Evolutionary conservation across 2,329 filamentous ascomycete species (phyloP).

Genomic region (Ophiostoma montium): DNA sequence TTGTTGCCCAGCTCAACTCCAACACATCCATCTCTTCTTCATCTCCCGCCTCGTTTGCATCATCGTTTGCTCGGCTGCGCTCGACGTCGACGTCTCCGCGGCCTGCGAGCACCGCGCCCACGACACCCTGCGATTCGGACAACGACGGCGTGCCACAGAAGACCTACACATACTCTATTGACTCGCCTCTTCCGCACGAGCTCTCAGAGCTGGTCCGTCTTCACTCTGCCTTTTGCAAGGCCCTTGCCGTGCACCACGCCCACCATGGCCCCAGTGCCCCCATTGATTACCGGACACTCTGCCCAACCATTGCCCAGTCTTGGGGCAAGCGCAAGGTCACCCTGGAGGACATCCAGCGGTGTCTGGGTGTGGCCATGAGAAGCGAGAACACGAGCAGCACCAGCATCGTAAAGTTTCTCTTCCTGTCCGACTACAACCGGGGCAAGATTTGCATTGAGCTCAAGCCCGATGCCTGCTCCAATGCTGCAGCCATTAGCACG

Average conservation of each 20-base stretch:
- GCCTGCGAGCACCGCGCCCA: slow-evolving; percentile 23
- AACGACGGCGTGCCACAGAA: slow-evolving; percentile 14
- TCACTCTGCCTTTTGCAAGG: slow-evolving; percentile 53
- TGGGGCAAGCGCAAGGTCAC: slow-evolving; percentile 61
- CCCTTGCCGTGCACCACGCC: slow-evolving; percentile 52
- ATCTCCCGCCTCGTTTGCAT: slow-evolving; percentile 15
- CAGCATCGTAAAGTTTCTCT: slow-evolving; percentile 17
- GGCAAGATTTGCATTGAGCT: slow-evolving; percentile 43
- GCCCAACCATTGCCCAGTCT: slow-evolving; percentile 47
- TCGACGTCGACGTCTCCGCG: slow-evolving; percentile 9
- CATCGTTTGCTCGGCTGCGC: slow-evolving; percentile 14
- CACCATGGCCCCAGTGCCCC: slow-evolving; percentile 52
- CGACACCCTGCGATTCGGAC: slow-evolving; percentile 25
- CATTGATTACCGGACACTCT: slow-evolving; percentile 46
- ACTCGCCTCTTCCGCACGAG: slow-evolving; percentile 31
- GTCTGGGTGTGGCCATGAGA: slow-evolving; percentile 43
- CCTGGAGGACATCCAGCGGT: slow-evolving; percentile 49
- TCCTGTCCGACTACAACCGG: slow-evolving; percentile 28
- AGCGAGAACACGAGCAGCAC: background rate
- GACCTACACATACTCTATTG: background rate
- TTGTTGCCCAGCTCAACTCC: slow-evolving; percentile 27
- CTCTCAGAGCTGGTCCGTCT: slow-evolving; percentile 47
- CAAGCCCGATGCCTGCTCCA: slow-evolving; percentile 18
- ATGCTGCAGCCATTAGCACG: slow-evolving; percentile 24
- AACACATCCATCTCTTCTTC: slow-evolving; percentile 18